Evolutionary conservation across 1,284 basidiomycete genomes (phyloP).

Genomic region (Porphyrellus sp.): DNA sequence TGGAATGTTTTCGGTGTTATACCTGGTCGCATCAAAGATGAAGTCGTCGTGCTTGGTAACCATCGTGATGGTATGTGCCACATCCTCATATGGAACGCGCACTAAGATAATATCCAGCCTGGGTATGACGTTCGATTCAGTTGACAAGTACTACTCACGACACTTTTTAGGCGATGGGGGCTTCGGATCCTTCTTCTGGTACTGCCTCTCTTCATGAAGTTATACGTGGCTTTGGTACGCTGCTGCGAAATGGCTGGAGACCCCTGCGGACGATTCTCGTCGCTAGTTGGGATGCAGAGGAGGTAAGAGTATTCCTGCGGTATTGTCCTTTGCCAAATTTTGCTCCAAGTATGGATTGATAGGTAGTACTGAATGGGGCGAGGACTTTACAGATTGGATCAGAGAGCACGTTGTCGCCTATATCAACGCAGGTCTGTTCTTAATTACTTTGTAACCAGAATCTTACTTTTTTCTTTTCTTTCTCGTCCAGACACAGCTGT

Average conservation of each 20-base stretch:
- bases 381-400: constrained; percentile 78
- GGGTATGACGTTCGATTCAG: no score
- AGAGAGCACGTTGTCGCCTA: constrained; percentile 70
- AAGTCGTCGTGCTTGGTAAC: constrained; percentile 83
- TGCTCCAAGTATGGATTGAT: constrained; percentile 64
- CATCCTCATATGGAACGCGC: no score
- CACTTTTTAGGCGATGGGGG: constrained; percentile 82
- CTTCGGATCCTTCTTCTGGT: constrained; percentile 84
- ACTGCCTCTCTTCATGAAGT: constrained; percentile 85
- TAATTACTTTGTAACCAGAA: not conserved
- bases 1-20: constrained; percentile 90
- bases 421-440: constrained; percentile 60
- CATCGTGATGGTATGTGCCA: constrained; percentile 79
- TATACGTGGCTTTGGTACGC: constrained; percentile 74
- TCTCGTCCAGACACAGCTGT: constrained; percentile 65
- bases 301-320: constrained; percentile 42
- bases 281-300: constrained; percentile 92
- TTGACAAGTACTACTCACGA: no score
- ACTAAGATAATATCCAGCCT: no score
- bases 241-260: constrained; percentile 80
- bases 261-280: constrained; percentile 87
- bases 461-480: constrained; percentile 10
- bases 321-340: constrained; percentile 4
- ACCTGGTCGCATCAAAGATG: constrained; percentile 83
- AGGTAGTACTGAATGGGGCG: constrained; percentile 78